A percentile compares a stretch with the other conserved stretches of the same genome.
Conservation (phyloP, 1,284 basidiomycete species). For the Sanghuangporus baumii region DNA sequence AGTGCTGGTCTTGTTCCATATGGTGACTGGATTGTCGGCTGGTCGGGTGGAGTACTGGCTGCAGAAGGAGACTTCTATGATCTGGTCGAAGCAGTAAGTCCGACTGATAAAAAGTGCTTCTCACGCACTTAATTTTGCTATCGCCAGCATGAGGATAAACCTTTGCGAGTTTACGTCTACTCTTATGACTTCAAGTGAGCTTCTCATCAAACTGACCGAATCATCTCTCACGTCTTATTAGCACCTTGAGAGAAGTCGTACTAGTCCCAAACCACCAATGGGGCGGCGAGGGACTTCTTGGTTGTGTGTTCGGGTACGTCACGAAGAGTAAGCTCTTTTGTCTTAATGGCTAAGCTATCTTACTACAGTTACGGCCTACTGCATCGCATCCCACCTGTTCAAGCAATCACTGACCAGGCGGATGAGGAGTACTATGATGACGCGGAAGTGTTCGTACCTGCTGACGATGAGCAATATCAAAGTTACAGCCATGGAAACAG, state of each 20-base stretch:
- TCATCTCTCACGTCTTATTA: constrained; percentile 30
- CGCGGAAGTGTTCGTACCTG: constrained; percentile 16
- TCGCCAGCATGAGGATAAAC: constrained; percentile 83
- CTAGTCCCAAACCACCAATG: constrained; percentile 92
- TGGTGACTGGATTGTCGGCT: constrained; percentile 89
- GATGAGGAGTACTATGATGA: constrained; percentile 15
- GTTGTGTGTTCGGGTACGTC: constrained; percentile 87
- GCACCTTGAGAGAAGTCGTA: constrained; percentile 87
- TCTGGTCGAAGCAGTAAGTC: constrained; percentile 82
- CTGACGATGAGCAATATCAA: constrained; percentile 16
- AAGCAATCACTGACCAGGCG: background rate
- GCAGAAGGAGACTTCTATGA: constrained; percentile 98
- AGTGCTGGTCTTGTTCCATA: constrained; percentile 81
- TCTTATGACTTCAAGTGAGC: constrained; percentile 95
- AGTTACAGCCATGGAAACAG: background rate
- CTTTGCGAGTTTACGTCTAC: constrained; percentile 91
- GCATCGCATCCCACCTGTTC: constrained; percentile 73
- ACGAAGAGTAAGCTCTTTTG: constrained; percentile 8
- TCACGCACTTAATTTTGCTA: constrained; percentile 16
- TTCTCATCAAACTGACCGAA: constrained; percentile 14
- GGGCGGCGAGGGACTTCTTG: constrained; percentile 91
- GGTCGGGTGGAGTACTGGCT: constrained; percentile 88
- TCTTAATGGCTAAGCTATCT: constrained; percentile 4
- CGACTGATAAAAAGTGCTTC: constrained; percentile 7
- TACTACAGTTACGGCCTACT: constrained; percentile 67